Conservation (phyloP, 2,329 filamentous ascomycete species). For the Alternaria sp. region DNA sequence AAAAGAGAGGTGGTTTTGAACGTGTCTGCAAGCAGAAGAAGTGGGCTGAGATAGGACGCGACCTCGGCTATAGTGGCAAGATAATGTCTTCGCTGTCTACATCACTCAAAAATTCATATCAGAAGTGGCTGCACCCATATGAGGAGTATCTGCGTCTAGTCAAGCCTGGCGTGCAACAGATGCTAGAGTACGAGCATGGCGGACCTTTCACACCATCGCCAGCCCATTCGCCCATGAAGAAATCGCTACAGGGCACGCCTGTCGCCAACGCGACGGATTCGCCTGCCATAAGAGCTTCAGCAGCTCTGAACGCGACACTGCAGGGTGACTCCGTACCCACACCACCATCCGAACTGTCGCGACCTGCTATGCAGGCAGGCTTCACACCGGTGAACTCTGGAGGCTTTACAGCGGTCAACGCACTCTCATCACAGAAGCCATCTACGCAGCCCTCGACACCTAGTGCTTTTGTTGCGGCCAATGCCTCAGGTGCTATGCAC, state of each 20-base stretch:
- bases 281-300: constrained; percentile 68
- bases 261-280: constrained; percentile 68
- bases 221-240: constrained; percentile 75
- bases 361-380: constrained; percentile 64
- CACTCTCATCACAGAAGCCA: constrained; percentile 39
- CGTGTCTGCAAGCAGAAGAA: constrained; percentile 98
- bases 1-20: constrained; percentile 92
- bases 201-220: constrained; percentile 86
- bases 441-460: constrained; percentile 35
- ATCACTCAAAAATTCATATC: constrained; percentile 96
- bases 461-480: constrained; percentile 65
- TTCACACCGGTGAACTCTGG: constrained; percentile 76
- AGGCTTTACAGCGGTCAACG: constrained; percentile 73
- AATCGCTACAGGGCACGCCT: constrained; percentile 58
- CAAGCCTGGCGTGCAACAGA: constrained; percentile 95
- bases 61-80: constrained; percentile 97
- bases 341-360: constrained; percentile 63
- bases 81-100: constrained; percentile 99
- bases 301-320: constrained; percentile 64
- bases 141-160: constrained; percentile 91
- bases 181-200: constrained; percentile 90
- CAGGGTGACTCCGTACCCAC: constrained; percentile 48
- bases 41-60: constrained; percentile 97
- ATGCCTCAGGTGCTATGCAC: constrained; percentile 60
- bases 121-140: constrained; percentile 95